Percentiles rank a stretch among this genome's conserved stretches.
phyloP scores from a whole-genome alignment of 306 rosid genomes.

The Cercis canadensis region DNA sequence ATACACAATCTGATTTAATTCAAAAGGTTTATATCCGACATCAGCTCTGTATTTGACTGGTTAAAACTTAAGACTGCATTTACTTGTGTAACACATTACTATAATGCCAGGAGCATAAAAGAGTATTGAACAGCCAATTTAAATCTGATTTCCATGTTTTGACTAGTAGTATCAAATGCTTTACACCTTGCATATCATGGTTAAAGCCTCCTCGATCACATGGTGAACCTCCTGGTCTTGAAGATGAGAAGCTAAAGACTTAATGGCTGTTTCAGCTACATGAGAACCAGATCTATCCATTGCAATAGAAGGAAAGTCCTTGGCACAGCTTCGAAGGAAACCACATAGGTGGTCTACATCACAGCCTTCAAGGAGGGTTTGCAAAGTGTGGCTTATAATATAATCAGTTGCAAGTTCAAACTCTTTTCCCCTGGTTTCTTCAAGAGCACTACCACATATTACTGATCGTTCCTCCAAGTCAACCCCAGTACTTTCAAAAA shows the following conservation, averaged over 20 bases:
- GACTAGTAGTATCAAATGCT: conserved; percentile 2
- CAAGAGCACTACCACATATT: conserved; percentile 80
- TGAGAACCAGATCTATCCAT: conserved; percentile 94
- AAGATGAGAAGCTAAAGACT: conserved; percentile 67
- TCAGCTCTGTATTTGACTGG: conserved; percentile 3
- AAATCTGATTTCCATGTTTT: background rate
- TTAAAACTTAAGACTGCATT: background rate
- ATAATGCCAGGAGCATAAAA: background rate
- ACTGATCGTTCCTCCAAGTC: conserved; percentile 77
- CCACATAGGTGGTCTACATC: conserved; percentile 62
- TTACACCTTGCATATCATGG: conserved; percentile 70
- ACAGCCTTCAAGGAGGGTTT: conserved; percentile 76
- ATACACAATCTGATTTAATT: background rate
- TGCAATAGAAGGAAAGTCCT: conserved; percentile 71
- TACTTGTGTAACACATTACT: too few relatives aligned
- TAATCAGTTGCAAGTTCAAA: conserved; percentile 88
- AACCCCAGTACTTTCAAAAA: conserved; percentile 62
- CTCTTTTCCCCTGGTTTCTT: conserved; percentile 85
- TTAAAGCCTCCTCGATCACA: conserved; percentile 66
- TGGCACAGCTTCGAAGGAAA: conserved; percentile 64
- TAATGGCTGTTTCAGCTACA: conserved; percentile 81
- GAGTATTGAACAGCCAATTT: background rate
- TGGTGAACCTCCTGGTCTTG: conserved; percentile 51
- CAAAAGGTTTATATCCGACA: background rate
- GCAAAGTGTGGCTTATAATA: conserved; percentile 83